phyloP scores from a whole-genome alignment of 345 rosid species.

The Syzygium aqueum region DNA sequence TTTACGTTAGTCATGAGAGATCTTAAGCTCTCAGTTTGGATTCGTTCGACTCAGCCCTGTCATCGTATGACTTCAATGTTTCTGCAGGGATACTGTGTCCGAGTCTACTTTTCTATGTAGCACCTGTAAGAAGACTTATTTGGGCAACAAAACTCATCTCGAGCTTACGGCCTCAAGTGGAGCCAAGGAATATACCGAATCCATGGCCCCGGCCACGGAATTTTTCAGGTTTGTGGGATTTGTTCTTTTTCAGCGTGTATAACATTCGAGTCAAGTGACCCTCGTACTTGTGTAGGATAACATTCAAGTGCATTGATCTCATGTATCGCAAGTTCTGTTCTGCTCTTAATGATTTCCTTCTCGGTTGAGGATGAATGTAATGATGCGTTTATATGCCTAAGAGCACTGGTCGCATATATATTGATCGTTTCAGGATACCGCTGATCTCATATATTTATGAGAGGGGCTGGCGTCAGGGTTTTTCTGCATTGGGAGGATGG shows the following conservation, averaged over 20 bases:
- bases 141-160: conserved; percentile 49
- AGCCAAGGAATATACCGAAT: conserved; percentile 28
- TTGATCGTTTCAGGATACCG: conserved; percentile 33
- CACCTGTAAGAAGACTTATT: conserved; percentile 53
- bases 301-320: conserved; percentile 8
- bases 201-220: conserved; percentile 46
- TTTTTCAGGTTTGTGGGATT: conserved; percentile 27
- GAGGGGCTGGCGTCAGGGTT: conserved; percentile 94
- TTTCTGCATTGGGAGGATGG: conserved; percentile 52
- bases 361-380: background rate
- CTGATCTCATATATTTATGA: conserved; percentile 74
- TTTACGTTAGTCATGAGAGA: background rate
- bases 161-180: conserved; percentile 55
- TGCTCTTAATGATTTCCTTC: background rate
- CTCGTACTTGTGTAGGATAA: background rate
- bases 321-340: background rate
- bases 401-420: background rate
- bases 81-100: conserved; percentile 27
- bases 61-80: background rate
- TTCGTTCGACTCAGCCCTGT: background rate
- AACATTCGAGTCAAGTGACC: background rate
- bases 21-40: background rate
- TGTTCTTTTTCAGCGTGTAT: background rate
- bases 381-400: background rate
- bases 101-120: conserved; percentile 36